A percentile compares a stretch with the other conserved stretches of the same genome.
Conservation (phyloP, 1,139 yeast genomes). For the Geotrichum cucujoidarum region DNA sequence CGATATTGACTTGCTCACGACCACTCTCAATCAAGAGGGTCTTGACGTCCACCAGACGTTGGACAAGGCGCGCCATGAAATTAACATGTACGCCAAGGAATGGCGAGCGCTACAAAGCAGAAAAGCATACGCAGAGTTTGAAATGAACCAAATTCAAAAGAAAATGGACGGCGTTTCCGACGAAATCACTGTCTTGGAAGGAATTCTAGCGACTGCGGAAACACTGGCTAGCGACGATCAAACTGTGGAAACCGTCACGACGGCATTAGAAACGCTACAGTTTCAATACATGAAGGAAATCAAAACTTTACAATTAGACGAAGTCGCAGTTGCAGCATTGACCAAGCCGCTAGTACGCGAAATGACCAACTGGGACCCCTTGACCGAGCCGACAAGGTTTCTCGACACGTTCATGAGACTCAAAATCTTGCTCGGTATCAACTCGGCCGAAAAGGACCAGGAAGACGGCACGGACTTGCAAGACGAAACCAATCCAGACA, state of each 20-base stretch:
- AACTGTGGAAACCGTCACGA: conserved; percentile 7
- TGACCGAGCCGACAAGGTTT: conserved; percentile 31
- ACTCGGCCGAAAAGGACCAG: conserved; percentile 4
- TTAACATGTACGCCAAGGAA: conserved; percentile 28
- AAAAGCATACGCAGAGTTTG: conserved; percentile 25
- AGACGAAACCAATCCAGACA: conserved; percentile 13
- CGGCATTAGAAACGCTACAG: conserved; percentile 28
- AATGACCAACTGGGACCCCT: conserved; percentile 40
- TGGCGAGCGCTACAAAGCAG: conserved; percentile 31
- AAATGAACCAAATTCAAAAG: conserved; percentile 23
- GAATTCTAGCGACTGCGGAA: conserved; percentile 23
- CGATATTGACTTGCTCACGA: conserved; percentile 4
- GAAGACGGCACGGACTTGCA: conserved; percentile 3
- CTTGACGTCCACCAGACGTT: conserved; percentile 19
- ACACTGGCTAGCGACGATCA: conserved; percentile 21
- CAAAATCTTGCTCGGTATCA: conserved; percentile 26
- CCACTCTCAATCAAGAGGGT: conserved; percentile 2
- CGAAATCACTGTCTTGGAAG: conserved; percentile 20
- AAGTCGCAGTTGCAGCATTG: conserved; percentile 34
- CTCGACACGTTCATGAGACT: conserved; percentile 31
- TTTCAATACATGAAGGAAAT: conserved; percentile 26
- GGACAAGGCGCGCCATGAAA: conserved; percentile 30
- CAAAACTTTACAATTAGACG: conserved; percentile 26
- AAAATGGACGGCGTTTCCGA: conserved; percentile 24
- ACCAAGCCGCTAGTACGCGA: conserved; percentile 29